Conservation (phyloP, 148 eudicot species). For the Drosera capensis region DNA sequence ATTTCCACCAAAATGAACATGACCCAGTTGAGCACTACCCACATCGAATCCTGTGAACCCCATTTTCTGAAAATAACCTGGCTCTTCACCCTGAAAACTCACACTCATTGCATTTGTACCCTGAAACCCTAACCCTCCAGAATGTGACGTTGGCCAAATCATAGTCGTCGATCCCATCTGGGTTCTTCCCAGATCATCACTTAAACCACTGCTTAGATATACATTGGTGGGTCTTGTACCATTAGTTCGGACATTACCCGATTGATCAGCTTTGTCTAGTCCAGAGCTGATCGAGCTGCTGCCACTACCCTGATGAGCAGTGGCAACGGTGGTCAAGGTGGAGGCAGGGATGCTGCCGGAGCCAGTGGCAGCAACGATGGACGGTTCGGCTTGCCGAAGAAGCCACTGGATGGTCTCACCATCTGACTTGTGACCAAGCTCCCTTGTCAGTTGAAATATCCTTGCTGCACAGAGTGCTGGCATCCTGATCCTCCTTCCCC, state of each 20-base stretch:
- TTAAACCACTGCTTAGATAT: slow-evolving; percentile 20
- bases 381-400: slow-evolving; percentile 52
- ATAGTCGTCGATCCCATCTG: slow-evolving; percentile 15
- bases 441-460: slow-evolving; percentile 63
- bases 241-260: slow-evolving; percentile 15
- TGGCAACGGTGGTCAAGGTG: slow-evolving; percentile 21
- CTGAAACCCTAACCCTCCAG: slow-evolving; percentile 16
- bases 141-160: slow-evolving; percentile 20
- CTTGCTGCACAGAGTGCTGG: slow-evolving; percentile 71
- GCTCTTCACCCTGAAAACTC: slow-evolving; percentile 15
- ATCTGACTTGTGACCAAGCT: slow-evolving; percentile 67
- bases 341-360: slow-evolving; percentile 59
- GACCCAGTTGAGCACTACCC: slow-evolving; percentile 19
- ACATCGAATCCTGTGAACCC: slow-evolving; percentile 50
- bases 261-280: slow-evolving; percentile 18
- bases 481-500: slow-evolving; percentile 68
- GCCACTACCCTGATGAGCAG: slow-evolving; percentile 30
- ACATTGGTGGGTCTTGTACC: slow-evolving; percentile 4
- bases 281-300: slow-evolving; percentile 31
- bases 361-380: slow-evolving; percentile 69
- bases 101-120: slow-evolving; percentile 3
- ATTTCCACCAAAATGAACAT: slow-evolving; percentile 33
- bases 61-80: slow-evolving; percentile 32
- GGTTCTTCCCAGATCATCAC: slow-evolving; percentile 19
- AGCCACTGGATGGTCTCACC: slow-evolving; percentile 84